Conservation (phyloP, 1,139 yeast species). For the Magnusiomyces fungicola region DNA sequence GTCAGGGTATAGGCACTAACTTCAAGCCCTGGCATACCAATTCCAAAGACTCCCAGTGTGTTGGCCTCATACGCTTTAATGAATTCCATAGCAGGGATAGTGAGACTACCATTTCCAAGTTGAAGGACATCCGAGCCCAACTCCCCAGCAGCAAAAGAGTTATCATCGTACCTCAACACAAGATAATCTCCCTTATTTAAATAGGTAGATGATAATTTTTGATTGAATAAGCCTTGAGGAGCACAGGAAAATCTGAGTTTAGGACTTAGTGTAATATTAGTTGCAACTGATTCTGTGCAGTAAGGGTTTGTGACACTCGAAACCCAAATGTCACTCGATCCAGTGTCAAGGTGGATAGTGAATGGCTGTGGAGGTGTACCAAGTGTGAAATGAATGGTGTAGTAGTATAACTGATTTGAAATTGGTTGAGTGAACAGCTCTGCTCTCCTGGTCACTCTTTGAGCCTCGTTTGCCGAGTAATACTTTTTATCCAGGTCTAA, state of each 20-base stretch:
- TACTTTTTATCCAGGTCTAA: not conserved
- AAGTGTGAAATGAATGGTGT: conserved; percentile 12
- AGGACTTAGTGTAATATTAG: conserved; percentile 15
- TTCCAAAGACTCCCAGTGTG: conserved; percentile 15
- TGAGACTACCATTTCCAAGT: not conserved
- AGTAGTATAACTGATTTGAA: conserved; percentile 9
- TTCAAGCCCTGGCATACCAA: conserved; percentile 14
- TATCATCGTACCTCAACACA: conserved; percentile 53
- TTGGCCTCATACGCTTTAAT: conserved; percentile 13
- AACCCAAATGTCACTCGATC: conserved; percentile 15
- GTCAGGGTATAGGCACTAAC: conserved; percentile 9
- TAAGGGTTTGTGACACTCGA: conserved; percentile 17
- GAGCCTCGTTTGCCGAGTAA: not conserved
- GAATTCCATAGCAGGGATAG: conserved; percentile 12
- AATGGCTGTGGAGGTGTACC: conserved; percentile 16
- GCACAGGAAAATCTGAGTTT: conserved; percentile 21
- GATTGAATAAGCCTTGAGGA: conserved; percentile 21
- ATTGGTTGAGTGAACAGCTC: conserved; percentile 1
- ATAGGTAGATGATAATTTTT: conserved; percentile 17
- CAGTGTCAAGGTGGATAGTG: conserved; percentile 14
- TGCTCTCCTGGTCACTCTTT: not conserved
- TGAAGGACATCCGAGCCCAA: conserved; percentile 36
- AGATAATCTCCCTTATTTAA: conserved; percentile 26
- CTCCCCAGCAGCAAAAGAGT: conserved; percentile 50
- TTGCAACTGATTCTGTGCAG: conserved; percentile 19